A percentile compares a stretch with the other conserved stretches of the same genome.
Evolutionary conservation across 2,329 filamentous ascomycete genomes (phyloP).

Genomic region (Ophiostoma sp.): DNA sequence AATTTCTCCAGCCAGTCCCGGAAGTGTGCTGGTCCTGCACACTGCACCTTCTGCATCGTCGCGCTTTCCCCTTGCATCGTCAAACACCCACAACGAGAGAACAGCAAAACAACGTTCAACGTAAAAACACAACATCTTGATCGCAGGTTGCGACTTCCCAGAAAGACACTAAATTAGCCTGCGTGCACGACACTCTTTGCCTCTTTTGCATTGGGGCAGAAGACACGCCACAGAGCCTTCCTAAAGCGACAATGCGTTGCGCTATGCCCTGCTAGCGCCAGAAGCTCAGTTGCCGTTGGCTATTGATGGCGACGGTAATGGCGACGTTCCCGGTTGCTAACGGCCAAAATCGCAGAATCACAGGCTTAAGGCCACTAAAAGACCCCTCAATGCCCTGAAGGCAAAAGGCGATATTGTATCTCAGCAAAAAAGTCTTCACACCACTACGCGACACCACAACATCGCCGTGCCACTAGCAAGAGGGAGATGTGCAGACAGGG

Average conservation of each 20-base stretch:
- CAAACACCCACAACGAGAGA: not conserved
- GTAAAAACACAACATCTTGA: not conserved
- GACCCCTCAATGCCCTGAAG: not conserved
- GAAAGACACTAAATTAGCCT: not conserved
- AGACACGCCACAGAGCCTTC: constrained; percentile 15
- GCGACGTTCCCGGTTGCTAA: not conserved
- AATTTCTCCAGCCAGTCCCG: not conserved
- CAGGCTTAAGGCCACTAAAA: not conserved
- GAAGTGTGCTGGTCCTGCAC: not conserved
- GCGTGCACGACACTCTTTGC: not conserved
- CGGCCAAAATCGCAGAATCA: not conserved
- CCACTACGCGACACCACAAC: constrained; percentile 21
- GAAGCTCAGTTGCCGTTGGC: not conserved
- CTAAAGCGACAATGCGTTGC: constrained; percentile 8
- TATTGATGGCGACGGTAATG: not conserved
- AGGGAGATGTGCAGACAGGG: constrained; percentile 12
- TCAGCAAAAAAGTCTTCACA: not conserved
- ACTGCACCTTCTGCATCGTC: not conserved
- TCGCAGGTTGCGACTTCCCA: not conserved
- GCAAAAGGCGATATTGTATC: not conserved
- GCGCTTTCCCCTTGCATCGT: constrained; percentile 15
- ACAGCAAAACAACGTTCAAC: not conserved
- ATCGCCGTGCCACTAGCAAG: not conserved
- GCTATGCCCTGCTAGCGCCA: not conserved
- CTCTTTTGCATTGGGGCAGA: not conserved